Evolutionary conservation across 257 asterid species (phyloP).

Genomic region (Solanum tarapatanum): DNA sequence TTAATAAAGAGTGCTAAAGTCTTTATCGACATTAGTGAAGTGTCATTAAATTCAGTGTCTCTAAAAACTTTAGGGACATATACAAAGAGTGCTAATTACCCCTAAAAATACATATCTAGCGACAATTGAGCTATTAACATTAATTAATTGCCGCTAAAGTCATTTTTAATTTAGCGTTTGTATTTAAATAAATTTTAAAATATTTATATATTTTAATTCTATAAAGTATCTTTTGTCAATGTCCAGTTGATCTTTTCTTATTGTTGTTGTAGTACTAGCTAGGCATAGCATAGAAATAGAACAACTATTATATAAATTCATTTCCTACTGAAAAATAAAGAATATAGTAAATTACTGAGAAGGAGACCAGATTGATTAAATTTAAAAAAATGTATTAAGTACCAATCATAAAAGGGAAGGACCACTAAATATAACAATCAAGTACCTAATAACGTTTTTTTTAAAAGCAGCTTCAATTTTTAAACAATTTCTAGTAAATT

Average conservation of each 20-base stretch:
- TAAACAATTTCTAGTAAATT: background rate
- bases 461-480: background rate
- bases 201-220: background rate
- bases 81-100: too few relatives aligned
- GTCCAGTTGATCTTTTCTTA: background rate
- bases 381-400: background rate
- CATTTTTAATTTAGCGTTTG: background rate
- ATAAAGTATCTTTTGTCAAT: background rate
- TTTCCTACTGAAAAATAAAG: background rate
- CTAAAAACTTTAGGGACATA: too few relatives aligned
- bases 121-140: too few relatives aligned
- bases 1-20: too few relatives aligned
- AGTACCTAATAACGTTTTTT: background rate
- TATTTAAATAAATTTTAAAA: background rate
- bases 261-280: background rate
- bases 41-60: too few relatives aligned
- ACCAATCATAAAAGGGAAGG: background rate
- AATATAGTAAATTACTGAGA: background rate
- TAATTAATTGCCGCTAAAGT: too few relatives aligned
- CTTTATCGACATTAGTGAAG: too few relatives aligned
- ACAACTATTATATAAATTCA: background rate
- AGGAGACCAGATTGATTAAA: background rate
- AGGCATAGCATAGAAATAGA: background rate
- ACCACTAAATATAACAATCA: background rate
- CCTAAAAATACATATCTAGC: too few relatives aligned